Percentiles rank a stretch among this genome's conserved stretches.
phyloP scores from a whole-genome alignment of 345 rosid species.

The Ceriops decandra region DNA sequence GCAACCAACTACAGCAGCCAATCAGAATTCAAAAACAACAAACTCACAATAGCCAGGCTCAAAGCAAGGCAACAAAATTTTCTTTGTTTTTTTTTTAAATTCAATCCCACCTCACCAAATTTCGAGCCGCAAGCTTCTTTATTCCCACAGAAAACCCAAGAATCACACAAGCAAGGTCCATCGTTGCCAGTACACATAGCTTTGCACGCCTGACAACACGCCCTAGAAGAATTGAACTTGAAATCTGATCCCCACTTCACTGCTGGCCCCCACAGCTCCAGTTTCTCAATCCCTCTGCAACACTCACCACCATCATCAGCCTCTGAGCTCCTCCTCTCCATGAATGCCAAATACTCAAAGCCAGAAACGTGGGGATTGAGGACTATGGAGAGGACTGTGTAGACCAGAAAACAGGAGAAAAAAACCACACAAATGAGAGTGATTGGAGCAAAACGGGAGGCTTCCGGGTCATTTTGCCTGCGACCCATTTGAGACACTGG shows the following conservation, averaged over 20 bases:
- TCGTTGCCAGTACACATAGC: constrained; percentile 78
- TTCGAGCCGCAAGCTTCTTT: constrained; percentile 68
- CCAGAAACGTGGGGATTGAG: constrained; percentile 32
- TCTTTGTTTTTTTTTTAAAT: not conserved
- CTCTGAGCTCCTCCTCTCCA: constrained; percentile 11
- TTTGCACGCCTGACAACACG: constrained; percentile 85
- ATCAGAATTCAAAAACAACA: too few species aligned
- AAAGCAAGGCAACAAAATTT: not conserved
- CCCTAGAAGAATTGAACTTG: constrained; percentile 64
- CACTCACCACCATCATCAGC: constrained; percentile 37
- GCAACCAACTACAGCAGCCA: not conserved
- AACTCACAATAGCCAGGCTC: not conserved
- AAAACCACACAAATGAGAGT: constrained; percentile 49
- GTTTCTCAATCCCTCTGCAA: constrained; percentile 72
- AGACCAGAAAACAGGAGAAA: constrained; percentile 58
- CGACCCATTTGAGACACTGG: constrained; percentile 55
- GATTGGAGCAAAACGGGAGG: constrained; percentile 52
- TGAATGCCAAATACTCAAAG: constrained; percentile 14
- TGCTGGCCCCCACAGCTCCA: constrained; percentile 97
- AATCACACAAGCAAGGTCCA: constrained; percentile 95
- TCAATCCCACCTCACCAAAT: constrained; percentile 76
- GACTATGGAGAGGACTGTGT: constrained; percentile 53
- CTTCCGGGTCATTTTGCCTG: constrained; percentile 49
- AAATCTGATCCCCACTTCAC: constrained; percentile 98
- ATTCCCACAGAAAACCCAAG: constrained; percentile 90